Base-by-base conservation (phyloP, 345 rosid species). In the rapeseed (Brassica napus) region DNA sequence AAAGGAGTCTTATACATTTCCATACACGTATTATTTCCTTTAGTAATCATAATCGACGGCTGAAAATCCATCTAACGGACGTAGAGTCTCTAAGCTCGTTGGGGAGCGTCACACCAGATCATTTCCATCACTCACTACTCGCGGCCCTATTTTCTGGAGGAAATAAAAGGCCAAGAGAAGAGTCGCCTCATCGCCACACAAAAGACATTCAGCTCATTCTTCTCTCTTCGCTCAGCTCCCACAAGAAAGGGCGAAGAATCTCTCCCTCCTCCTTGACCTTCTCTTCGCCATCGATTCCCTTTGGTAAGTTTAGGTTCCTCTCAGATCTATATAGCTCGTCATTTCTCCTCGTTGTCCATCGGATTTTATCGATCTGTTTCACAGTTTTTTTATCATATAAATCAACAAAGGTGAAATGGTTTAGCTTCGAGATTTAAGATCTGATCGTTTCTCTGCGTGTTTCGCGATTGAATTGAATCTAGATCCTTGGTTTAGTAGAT, bases 171-270 rank as follows among this genome's bases (percentile, higher is more conserved):
- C 52, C n/a, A 26, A 9, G 31, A 12, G 69, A 63, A 63, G 21
- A 76, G 73, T 71, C 80, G 70, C 76, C 82, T 72, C 82, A 21
- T 76, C 77, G 37, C 79, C 83, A 42, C 83, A 42, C 82, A 47
- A 30, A 64, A 6, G 11, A 30, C 37, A 44, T 32, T 66, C 69
- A 30, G 32, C 60, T 67, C 67, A 44, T 47, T 26, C 73, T 62
- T 71, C 69, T 49, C 0, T 78, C 73, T 49, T 78, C 70, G 67
- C 63, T 77, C 76, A 67, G 26, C 79, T 82, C 83, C 35, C 44
- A 75, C 71, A 78, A 77, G 14, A 68, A 84, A 81, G 80, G 88
- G 80, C 83, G 82, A 81, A 76, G 82, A 74, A 28, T 78, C 69
- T 49, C 65, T 9, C 44, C 44, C 11, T 32, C 24, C 74, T 79